Base-by-base conservation (phyloP, 1,284 basidiomycete genomes). In the Stygiomarasmius scandens region DNA sequence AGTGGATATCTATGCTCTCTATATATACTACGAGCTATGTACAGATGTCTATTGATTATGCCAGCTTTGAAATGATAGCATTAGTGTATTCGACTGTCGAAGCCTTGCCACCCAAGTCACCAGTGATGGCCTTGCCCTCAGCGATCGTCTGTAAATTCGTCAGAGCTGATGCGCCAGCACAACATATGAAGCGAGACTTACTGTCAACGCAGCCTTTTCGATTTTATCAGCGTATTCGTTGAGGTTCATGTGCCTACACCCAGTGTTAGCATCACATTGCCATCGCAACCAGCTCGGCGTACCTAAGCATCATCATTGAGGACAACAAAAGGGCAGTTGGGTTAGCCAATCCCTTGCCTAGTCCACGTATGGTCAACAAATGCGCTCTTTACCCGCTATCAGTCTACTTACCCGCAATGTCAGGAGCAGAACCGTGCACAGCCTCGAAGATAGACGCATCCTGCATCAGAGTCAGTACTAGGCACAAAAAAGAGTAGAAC, bases 401-500 rank as follows among this genome's bases (percentile, higher is more conserved):
- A 52, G 36, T 24, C 9, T 25, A 69, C 79, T 59, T 69, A 80
- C 89, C 90, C 67, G 89, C 91, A 69, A 93, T 93, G 68, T 93
- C 91, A 16, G 91, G 91, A 16, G 95, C 95, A 44, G 95, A 96
- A 62, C 97, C 97, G 80, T 99, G 97, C 27, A 99, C 97, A 61
- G 97, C 96, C 80, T 99, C 97, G 68, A 99, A 99, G 77, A 99
- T 99, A 61, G 95, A 98, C 45, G 97, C 97, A 76, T 98, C 96
- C 89, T 95, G 58, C 64, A 52, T 61, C 56, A 52, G 29, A 29
- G 38, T 24, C 19, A 43, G 27, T 47, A 38, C 6, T 14, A 25
- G 11, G 16, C 19, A n/a, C 22, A 29, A 32, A 41, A 25, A n/a
- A 14, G 22, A 16, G 16, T 2, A 3, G 24, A 47, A 43, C 11